phyloP scores from a whole-genome alignment of 306 rosid genomes.

The Quercus dentata region DNA sequence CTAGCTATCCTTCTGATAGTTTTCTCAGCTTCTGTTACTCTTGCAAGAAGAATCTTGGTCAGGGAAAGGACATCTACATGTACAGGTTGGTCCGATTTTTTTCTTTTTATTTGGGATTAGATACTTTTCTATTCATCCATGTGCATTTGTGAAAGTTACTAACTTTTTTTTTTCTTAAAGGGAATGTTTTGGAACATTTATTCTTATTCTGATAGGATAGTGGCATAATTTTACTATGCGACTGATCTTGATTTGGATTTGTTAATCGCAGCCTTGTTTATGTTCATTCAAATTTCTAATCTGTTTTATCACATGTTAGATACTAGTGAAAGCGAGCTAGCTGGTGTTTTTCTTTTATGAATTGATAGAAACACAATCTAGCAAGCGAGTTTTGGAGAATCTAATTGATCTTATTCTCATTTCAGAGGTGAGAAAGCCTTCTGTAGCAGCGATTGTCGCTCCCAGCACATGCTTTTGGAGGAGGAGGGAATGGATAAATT shows the following conservation, averaged over 20 bases:
- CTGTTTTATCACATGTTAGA: not conserved
- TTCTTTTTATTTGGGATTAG: not conserved
- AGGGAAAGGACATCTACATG: constrained; percentile 86
- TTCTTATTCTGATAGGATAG: not conserved
- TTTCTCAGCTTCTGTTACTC: constrained; percentile 71
- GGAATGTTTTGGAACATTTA: too few species aligned
- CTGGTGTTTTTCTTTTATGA: not conserved
- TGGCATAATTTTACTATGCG: not conserved
- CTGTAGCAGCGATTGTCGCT: constrained; percentile 88
- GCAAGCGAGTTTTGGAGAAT: not conserved
- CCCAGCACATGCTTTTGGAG: constrained; percentile 65
- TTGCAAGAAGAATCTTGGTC: constrained; percentile 71
- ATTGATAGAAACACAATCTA: too few species aligned
- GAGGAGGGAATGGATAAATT: constrained; percentile 48
- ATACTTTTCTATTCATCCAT: not conserved
- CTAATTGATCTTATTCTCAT: constrained; percentile 3
- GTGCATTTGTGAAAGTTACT: not conserved
- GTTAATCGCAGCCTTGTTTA: not conserved
- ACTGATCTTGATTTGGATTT: not conserved
- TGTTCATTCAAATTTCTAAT: not conserved
- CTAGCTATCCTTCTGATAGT: constrained; percentile 32
- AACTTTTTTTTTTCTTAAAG: not conserved
- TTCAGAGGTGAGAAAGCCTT: constrained; percentile 93
- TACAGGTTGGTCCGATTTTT: constrained; percentile 59
- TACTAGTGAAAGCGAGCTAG: not conserved